phyloP scores from a whole-genome alignment of 1,284 basidiomycete genomes.

The Ganoderma leucocontextum region DNA sequence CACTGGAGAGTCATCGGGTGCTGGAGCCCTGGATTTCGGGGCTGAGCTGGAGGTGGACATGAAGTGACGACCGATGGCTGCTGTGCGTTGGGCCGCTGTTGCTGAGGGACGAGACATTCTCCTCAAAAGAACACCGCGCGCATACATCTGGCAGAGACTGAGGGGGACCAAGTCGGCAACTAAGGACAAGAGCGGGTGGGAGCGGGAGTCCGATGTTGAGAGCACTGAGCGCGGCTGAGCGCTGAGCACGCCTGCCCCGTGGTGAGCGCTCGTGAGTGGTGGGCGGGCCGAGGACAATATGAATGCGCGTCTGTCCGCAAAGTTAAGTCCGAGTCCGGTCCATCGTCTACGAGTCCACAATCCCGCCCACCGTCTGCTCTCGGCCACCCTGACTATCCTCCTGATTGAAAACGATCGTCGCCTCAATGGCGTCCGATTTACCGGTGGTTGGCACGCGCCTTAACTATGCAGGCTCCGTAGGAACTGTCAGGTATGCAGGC shows the following conservation, averaged over 20 bases:
- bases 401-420: neutral
- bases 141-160: slow-evolving; percentile 29
- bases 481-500: slow-evolving; percentile 80
- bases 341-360: neutral
- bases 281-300: neutral
- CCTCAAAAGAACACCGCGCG: slow-evolving; percentile 39
- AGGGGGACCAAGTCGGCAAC: slow-evolving; percentile 5
- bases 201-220: slow-evolving; percentile 20
- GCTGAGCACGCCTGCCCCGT: no score
- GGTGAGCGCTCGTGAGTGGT: no score
- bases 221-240: neutral
- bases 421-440: slow-evolving; percentile 16
- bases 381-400: slow-evolving; percentile 6
- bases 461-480: slow-evolving; percentile 56
- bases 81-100: slow-evolving; percentile 55
- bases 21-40: slow-evolving; percentile 18
- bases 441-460: slow-evolving; percentile 61
- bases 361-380: neutral
- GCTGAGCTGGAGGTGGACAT: slow-evolving; percentile 50
- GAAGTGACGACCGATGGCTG: slow-evolving; percentile 69
- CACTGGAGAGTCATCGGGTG: slow-evolving; percentile 58
- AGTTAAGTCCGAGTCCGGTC: neutral
- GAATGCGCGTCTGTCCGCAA: neutral
- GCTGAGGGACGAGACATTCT: slow-evolving; percentile 54
- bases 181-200: slow-evolving; percentile 5